Percentiles rank a stretch among this genome's conserved stretches.
Evolutionary conservation across 345 rosid genomes (phyloP).

Genomic region (Corymbia maculata): DNA sequence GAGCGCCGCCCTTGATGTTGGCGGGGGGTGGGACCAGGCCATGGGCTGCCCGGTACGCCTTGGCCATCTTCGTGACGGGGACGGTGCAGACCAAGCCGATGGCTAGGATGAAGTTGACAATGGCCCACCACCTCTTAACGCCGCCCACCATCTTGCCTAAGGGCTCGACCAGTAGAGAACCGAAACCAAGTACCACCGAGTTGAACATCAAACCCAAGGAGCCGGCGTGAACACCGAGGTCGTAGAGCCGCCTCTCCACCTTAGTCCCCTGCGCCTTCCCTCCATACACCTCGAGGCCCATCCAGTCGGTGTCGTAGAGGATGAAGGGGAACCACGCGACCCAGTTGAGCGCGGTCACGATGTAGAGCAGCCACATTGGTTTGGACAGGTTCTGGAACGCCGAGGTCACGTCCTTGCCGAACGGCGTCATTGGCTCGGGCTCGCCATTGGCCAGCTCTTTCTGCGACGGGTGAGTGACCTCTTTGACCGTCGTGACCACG

Average conservation of each 20-base stretch:
- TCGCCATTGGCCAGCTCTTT: not conserved
- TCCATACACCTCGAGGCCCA: slow-evolving; percentile 89
- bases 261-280: slow-evolving; percentile 34
- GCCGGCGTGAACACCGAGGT: slow-evolving; percentile 67
- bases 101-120: slow-evolving; percentile 52
- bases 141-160: slow-evolving; percentile 34
- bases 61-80: slow-evolving; percentile 50
- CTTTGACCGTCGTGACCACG: slow-evolving; percentile 32
- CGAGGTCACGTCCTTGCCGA: slow-evolving; percentile 25
- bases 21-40: slow-evolving; percentile 24
- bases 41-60: slow-evolving; percentile 22
- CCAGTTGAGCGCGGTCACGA: slow-evolving; percentile 85
- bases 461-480: slow-evolving; percentile 14
- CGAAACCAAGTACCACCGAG: slow-evolving; percentile 60
- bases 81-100: slow-evolving; percentile 45
- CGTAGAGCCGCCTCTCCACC: slow-evolving; percentile 22
- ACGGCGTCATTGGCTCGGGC: not conserved
- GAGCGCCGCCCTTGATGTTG: slow-evolving; percentile 44
- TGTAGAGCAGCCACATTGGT: slow-evolving; percentile 68
- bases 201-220: slow-evolving; percentile 75
- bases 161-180: slow-evolving; percentile 46
- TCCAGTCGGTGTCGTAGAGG: slow-evolving; percentile 84
- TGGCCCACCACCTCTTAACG: not conserved
- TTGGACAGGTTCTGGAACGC: slow-evolving; percentile 41
- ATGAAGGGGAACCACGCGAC: slow-evolving; percentile 86